Evolutionary conservation across 176 grass and related monocot species (phyloP).

Genomic region (Oryza glumipatula): DNA sequence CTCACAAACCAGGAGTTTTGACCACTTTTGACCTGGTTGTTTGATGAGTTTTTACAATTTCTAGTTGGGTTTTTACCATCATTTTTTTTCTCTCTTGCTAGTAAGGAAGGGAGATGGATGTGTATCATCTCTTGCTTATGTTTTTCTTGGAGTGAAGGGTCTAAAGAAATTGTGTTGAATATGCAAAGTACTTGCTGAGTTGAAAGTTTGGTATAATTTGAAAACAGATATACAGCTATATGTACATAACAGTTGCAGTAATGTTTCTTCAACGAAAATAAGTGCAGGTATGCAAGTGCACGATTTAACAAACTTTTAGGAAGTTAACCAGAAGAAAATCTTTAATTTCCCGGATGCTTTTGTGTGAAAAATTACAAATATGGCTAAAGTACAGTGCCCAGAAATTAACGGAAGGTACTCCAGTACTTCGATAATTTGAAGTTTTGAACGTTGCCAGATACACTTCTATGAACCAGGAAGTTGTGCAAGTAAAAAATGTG

Average conservation of each 20-base stretch:
- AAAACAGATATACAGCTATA: neutral
- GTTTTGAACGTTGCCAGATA: too few species aligned
- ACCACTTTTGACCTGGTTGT: constrained; percentile 12
- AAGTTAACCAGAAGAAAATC: neutral
- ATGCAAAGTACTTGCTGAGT: neutral
- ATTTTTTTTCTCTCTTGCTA: constrained; percentile 9
- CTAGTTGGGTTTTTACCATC: neutral
- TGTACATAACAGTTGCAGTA: too few species aligned
- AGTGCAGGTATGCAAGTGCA: neutral
- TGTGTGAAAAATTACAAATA: constrained; percentile 23
- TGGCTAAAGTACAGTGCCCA: constrained; percentile 11
- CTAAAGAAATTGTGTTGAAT: neutral
- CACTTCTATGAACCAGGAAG: too few species aligned
- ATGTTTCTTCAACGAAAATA: too few species aligned
- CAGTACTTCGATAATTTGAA: too few species aligned
- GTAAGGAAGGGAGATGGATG: neutral
- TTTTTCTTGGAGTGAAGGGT: constrained; percentile 5
- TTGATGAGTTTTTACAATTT: constrained; percentile 28
- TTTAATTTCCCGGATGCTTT: neutral
- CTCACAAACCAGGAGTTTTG: constrained; percentile 22
- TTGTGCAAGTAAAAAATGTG: neutral
- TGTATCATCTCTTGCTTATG: neutral
- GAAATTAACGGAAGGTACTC: constrained; percentile 5
- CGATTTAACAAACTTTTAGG: neutral
- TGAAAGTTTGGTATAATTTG: constrained; percentile 10